Conservation (phyloP, 2,329 filamentous ascomycete genomes). For the Cytospora mali region DNA sequence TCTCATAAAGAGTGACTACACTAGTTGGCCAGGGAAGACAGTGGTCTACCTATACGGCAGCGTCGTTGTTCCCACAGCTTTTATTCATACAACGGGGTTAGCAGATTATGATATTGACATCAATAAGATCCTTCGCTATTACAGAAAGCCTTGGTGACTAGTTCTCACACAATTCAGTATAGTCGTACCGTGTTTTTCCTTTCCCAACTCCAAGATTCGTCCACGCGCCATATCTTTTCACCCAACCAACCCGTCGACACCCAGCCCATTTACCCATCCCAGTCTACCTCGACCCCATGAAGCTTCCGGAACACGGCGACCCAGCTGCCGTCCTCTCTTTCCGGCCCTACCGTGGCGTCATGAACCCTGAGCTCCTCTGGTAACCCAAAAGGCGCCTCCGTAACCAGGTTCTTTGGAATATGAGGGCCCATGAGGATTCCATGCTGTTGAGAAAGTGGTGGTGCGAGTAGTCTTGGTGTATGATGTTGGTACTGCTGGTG, state of each 20-base stretch:
- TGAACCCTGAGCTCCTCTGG: slow-evolving; percentile 38
- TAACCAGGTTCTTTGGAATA: slow-evolving; percentile 26
- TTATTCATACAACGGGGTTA: neutral
- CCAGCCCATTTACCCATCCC: slow-evolving; percentile 37
- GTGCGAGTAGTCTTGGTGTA: neutral
- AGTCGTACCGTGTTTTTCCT: neutral
- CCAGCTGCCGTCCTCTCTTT: slow-evolving; percentile 38
- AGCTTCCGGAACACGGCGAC: slow-evolving; percentile 38
- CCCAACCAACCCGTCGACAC: slow-evolving; percentile 24
- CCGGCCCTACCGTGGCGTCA: slow-evolving; percentile 36
- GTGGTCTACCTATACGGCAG: neutral
- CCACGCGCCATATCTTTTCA: neutral
- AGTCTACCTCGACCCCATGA: slow-evolving; percentile 34
- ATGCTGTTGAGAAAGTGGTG: slow-evolving; percentile 4
- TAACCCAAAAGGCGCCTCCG: slow-evolving; percentile 38
- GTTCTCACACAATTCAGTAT: neutral
- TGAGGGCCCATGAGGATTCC: neutral
- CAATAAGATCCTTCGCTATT: neutral
- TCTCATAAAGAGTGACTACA: neutral
- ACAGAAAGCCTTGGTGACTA: neutral
- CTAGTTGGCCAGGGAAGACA: neutral
- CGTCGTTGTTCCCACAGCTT: neutral
- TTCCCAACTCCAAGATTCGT: neutral
- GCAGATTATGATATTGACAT: neutral
- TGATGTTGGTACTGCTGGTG: neutral